Base-by-base conservation (phyloP, 805 yeast species). In the Ogataea angusta region DNA sequence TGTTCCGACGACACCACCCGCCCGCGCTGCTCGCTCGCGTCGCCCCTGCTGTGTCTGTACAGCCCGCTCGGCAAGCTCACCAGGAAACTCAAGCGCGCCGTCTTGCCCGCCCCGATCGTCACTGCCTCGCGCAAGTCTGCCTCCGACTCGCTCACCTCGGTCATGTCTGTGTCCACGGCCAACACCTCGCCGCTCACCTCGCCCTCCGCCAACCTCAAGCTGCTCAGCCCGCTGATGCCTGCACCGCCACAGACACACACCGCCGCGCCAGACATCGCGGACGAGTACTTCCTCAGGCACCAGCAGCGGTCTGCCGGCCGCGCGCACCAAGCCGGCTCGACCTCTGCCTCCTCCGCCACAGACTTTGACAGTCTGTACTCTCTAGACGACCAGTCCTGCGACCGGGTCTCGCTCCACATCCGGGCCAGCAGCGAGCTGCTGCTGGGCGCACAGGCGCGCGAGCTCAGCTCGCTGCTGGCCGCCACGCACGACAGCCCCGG, bases 271-370 rank as follows among this genome's bases (percentile, higher is more conserved):
- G 60, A 56, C 44, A 50, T 56, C 8, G 49, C 56, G 7, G 60
- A 56, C 31, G 57, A 54, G 17, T 56, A 56, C 27, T 56, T 56
- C 40, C 46, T 39, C 27, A 53, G 45, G 25, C 53, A 51, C n/a
- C 47, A 40, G 22, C 33, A 30, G 18, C 34, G 43, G 25, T 33
- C 25, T 12, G 9, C 16, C 27, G 14, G 13, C 10, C 21, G 36
- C n/a, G 30, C 31, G 15, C 19, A 25, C 22, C 34, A 30, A n/a
- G 10, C 34, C 17, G 24, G 34, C 30, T 33, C 43, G 13, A 16
- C 24, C 17, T 36, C 37, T 10, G 37, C 28, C 10, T 15, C 33
- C 10, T 35, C 34, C 26, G 24, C 15, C 17, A 36, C 37, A 3
- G 54, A 46, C 24, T 24, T 34, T 5, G 52, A 47, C 9, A 47